phyloP scores from a whole-genome alignment of 176 grass and related monocot species.

The Eremochloa ophiuroides region DNA sequence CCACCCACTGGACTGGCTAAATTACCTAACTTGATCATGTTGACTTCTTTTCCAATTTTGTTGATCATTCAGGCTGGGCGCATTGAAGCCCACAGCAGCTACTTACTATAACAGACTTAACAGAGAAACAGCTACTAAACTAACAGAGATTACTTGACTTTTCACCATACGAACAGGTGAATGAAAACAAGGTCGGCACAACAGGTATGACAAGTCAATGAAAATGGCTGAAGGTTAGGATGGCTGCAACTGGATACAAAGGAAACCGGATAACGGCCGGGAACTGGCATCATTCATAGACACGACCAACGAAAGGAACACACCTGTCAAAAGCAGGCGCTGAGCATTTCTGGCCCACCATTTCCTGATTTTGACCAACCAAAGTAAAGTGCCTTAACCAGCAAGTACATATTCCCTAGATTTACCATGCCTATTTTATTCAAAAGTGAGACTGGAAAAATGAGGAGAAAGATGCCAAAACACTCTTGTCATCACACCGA shows the following conservation, averaged over 20 bases:
- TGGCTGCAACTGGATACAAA: not conserved
- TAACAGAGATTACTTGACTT: not conserved
- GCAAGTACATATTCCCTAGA: not conserved
- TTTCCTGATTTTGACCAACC: not conserved
- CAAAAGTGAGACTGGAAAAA: not conserved
- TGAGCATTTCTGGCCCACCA: not conserved
- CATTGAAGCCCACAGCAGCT: not conserved
- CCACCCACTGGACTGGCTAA: not conserved
- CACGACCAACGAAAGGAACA: not conserved
- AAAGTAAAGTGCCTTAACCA: not conserved
- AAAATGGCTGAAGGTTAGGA: slow-evolving; percentile 8
- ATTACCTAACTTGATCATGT: not conserved
- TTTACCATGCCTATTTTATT: not conserved
- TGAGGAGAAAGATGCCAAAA: not conserved
- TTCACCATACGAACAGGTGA: not conserved
- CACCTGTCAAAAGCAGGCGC: not conserved
- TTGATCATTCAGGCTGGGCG: not conserved
- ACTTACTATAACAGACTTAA: not conserved
- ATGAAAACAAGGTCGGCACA: not conserved
- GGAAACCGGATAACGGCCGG: not conserved
- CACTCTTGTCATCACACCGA: not conserved
- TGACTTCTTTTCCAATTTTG: not conserved
- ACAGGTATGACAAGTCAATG: not conserved
- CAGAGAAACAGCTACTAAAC: not conserved
- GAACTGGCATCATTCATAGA: not conserved